phyloP scores from a whole-genome alignment of 2,329 filamentous ascomycete genomes.

The Beauveria caledonica region DNA sequence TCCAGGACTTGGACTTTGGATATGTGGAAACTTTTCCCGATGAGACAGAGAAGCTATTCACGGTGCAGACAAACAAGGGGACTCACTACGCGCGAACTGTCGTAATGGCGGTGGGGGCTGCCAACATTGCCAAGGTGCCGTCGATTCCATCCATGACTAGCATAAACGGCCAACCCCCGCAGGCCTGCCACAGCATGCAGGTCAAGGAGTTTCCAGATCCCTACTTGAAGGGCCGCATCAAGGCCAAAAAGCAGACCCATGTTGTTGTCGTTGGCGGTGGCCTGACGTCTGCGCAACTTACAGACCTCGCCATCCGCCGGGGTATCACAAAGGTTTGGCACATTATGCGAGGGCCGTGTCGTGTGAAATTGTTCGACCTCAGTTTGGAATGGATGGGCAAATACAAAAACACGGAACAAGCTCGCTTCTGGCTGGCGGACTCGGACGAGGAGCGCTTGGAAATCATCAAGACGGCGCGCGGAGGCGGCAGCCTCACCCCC shows the following conservation, averaged over 20 bases:
- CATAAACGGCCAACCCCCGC: conserved; percentile 21
- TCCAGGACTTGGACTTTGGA: conserved; percentile 54
- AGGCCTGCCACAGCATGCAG: conserved; percentile 57
- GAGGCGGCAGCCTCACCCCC: conserved; percentile 70
- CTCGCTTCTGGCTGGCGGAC: conserved; percentile 69
- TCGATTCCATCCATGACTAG: conserved; percentile 25
- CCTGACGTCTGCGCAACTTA: conserved; percentile 66
- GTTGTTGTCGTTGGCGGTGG: conserved; percentile 68
- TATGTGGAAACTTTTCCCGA: conserved; percentile 35
- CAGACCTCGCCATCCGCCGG: conserved; percentile 55
- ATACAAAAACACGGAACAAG: conserved; percentile 69
- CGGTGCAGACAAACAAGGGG: conserved; percentile 47
- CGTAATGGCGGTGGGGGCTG: conserved; percentile 63
- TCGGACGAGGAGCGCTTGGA: conserved; percentile 59
- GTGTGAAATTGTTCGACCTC: conserved; percentile 71
- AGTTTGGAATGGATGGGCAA: conserved; percentile 74
- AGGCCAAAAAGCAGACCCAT: conserved; percentile 41
- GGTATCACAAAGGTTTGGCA: conserved; percentile 63
- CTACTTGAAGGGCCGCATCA: conserved; percentile 40
- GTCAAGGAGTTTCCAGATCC: conserved; percentile 50
- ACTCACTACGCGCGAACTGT: conserved; percentile 52
- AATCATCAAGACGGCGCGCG: conserved; percentile 57
- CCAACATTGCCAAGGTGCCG: conserved; percentile 47
- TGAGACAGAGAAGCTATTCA: conserved; percentile 52
- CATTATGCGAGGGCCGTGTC: conserved; percentile 52